Evolutionary conservation across 148 eudicot genomes (phyloP), one percentile per base, ranked within the genome.

Genomic region (Vaccinium vitisidaea): DNA sequence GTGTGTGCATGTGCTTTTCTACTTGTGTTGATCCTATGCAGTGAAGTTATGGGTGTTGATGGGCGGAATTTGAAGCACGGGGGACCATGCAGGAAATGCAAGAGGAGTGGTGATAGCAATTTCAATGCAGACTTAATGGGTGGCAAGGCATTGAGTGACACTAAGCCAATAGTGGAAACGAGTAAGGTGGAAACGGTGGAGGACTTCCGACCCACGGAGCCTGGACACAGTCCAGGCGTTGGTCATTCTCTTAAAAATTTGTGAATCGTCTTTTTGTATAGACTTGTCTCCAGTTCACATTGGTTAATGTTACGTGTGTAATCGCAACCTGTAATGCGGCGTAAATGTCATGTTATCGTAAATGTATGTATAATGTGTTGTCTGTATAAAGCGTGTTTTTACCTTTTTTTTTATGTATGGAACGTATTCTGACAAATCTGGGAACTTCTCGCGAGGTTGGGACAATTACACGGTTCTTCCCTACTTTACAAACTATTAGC

Each of bases 211-310:
- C 80, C 80, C 58, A 77, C 80, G 2, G 50, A 83, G 5, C 93
- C 92, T 0, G 92, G 93, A 23, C 90, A 90, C 76, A 91, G 93
- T 77, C 93, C 93, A 1, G 93, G 93, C 48, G 90, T 87, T 71
- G 93, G 93, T 5, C 93, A 91, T 86, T 87, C 80, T 77, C 15
- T 77, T 50, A 25, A 77, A 18, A 14, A 77, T 50, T 77, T 25
- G 50, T 3, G 15, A 67, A 67, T 12, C 6, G 25, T 67, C 73
- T 27, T 27, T 15, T 67, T 53, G 55, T 53, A 53, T 53, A 4
- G 46, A 43, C 4, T 36, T 36, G 39, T 43, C 46, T 43, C 46
- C 7, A 5, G 46, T 43, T 43, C 46, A 43, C 46, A 43, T 43
- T 43, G 46, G 46, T 43, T 43, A 43, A 43, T 43, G 46, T 25